Conservation (phyloP, 2,329 filamentous ascomycete species). For the Sphaerulina vaccinii region DNA sequence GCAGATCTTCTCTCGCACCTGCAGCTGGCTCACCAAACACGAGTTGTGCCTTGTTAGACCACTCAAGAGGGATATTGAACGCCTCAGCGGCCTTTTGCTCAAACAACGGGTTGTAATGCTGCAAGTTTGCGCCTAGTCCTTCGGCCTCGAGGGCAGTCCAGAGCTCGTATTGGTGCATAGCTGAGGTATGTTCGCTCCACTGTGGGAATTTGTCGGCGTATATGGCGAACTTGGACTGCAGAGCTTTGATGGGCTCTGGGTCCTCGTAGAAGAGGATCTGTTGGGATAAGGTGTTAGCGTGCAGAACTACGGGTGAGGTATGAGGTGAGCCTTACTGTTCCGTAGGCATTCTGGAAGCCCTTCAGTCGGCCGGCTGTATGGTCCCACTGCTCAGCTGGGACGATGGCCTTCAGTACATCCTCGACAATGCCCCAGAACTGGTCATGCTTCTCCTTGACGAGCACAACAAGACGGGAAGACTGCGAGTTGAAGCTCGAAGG, state of each 20-base stretch:
- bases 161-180: slow-evolving; percentile 76
- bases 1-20: slow-evolving; percentile 46
- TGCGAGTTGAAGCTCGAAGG: slow-evolving; percentile 90
- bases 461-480: slow-evolving; percentile 72
- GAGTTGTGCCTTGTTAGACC: slow-evolving; percentile 78
- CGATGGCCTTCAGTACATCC: slow-evolving; percentile 65
- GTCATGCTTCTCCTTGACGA: slow-evolving; percentile 79
- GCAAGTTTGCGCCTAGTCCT: slow-evolving; percentile 82
- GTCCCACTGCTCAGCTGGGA: slow-evolving; percentile 64
- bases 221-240: slow-evolving; percentile 67
- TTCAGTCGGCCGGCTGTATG: slow-evolving; percentile 50
- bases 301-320: neutral
- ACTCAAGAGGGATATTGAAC: slow-evolving; percentile 70
- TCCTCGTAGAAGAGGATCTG: slow-evolving; percentile 85
- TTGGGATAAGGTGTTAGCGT: neutral
- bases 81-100: slow-evolving; percentile 67
- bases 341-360: slow-evolving; percentile 69
- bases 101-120: slow-evolving; percentile 90
- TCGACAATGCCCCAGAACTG: slow-evolving; percentile 78
- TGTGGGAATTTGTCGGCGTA: slow-evolving; percentile 77
- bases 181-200: slow-evolving; percentile 75
- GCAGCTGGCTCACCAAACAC: slow-evolving; percentile 60
- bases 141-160: slow-evolving; percentile 83
- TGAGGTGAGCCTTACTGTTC: slow-evolving; percentile 59
- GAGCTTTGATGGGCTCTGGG: slow-evolving; percentile 61